Conservation (phyloP, 306 rosid genomes). For the Vigna trinervia region DNA sequence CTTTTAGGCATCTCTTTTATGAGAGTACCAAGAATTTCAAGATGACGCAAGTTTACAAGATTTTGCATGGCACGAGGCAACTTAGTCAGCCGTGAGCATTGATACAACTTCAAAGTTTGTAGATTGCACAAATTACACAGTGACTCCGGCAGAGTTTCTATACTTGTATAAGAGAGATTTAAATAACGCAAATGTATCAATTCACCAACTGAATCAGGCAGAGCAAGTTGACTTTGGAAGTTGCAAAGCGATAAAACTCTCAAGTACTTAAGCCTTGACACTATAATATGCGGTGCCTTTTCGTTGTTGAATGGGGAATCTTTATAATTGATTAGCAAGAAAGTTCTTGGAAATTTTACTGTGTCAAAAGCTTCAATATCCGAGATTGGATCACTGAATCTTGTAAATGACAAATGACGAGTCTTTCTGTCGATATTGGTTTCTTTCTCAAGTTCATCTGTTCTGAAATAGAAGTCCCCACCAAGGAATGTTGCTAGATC, state of each 20-base stretch:
- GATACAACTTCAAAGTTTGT: too few species aligned
- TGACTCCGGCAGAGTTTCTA: too few species aligned
- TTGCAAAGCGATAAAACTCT: not conserved
- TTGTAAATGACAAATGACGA: not conserved
- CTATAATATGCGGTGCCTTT: not conserved
- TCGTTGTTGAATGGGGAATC: not conserved
- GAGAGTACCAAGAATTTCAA: fast-evolving
- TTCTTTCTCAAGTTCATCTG: not conserved
- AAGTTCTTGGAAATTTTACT: not conserved
- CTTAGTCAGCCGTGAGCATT: too few species aligned
- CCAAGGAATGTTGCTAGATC: too few species aligned
- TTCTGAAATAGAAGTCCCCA: too few species aligned
- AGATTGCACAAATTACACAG: too few species aligned
- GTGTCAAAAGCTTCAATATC: not conserved
- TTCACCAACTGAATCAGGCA: not conserved
- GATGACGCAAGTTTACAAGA: not conserved
- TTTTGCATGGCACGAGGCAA: too few species aligned
- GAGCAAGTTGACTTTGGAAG: not conserved
- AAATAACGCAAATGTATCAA: not conserved
- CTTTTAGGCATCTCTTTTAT: slow-evolving; percentile 7
- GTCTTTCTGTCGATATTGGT: not conserved
- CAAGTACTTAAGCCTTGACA: not conserved
- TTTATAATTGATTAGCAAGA: not conserved
- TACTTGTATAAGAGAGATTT: too few species aligned
- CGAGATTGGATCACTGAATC: not conserved